These are phyloP conservation scores for Colletotrichum euphorbiae DNA, from an alignment of 2,329 filamentous ascomycete genomes.

Conservation along the genomic window DNA sequence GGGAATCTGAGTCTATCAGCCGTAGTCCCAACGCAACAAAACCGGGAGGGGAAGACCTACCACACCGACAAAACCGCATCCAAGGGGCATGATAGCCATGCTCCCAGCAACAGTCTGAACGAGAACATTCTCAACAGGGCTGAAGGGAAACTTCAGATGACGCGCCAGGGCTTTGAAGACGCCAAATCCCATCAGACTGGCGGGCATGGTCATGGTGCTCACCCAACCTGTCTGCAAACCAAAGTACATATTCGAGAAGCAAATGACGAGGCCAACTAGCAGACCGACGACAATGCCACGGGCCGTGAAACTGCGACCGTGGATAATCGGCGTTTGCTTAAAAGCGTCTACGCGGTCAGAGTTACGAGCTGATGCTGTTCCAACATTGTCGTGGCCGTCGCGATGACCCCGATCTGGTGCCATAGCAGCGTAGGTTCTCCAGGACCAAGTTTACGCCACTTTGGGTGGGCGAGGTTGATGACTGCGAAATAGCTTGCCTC, in stretches of 20 bases:
- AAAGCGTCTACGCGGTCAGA: neutral
- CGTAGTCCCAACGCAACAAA: neutral
- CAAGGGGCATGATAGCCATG: constrained; percentile 96
- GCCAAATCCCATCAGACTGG: constrained; percentile 92
- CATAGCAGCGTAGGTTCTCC: neutral
- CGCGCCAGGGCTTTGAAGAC: constrained; percentile 85
- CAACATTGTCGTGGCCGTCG: neutral
- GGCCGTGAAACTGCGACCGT: constrained; percentile 81
- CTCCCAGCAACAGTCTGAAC: constrained; percentile 96
- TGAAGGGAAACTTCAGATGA: constrained; percentile 83
- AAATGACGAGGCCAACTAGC: constrained; percentile 88
- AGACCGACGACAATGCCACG: constrained; percentile 85
- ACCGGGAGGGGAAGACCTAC: constrained; percentile 51
- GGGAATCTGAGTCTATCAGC: constrained; percentile 68
- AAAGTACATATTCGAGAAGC: constrained; percentile 98
- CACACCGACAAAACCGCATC: constrained; percentile 95
- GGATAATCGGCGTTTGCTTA: constrained; percentile 40
- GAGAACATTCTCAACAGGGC: constrained; percentile 94
- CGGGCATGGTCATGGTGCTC: constrained; percentile 95
- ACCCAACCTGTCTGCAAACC: constrained; percentile 83
- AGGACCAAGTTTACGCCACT: neutral
- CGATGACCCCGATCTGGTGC: constrained; percentile 26
- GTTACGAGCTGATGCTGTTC: neutral
- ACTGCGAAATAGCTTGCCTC: too few relatives aligned
- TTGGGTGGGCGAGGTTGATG: neutral